Evolutionary conservation across 108 stramenopile genomes (phyloP), one percentile per base, ranked within the genome.

Genomic region (Pseudonitzschia multistriata): DNA sequence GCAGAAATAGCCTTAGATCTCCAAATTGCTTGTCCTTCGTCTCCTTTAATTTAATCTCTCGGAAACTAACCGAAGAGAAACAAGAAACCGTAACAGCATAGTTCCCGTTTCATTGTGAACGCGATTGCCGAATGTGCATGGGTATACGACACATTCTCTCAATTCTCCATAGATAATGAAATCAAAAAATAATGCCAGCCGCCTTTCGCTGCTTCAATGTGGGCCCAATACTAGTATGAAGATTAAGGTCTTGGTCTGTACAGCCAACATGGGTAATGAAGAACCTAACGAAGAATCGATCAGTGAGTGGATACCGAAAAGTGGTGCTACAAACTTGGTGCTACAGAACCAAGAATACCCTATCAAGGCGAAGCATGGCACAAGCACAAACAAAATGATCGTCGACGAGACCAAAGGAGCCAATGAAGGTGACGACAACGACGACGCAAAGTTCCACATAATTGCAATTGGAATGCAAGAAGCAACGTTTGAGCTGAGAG

Each of bases 391-490:
- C 30, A 5, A 24, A 45, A 42, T 24, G 47, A 36, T 60, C 47
- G 57, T 60, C 25, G 50, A 34, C 35, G 35, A 53, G n/a, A 21
- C 28, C 14, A 29, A 5, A 30, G 53, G 34, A 29, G 11, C 24
- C 17, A 30, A 29, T 30, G 7, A 5, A 10, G 57, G 25, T 24
- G 57, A 70, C 11, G 33, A 10, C 24, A 2, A 39, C 39, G 55
- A 4, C 7, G 31, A 7, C 7, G 56, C 72, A 8, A 65, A 73
- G 36, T 80, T 88, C 49, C 84, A 88, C 52, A 66, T 88, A 3
- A 73, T 88, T 31, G 87, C 81, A 21, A 62, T 88, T 48, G 87
- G 85, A 21, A 77, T 85, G 73, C 87, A 88, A 65, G 87, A 88
- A 74, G 79, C 83, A 7, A 80, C 81, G 1, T 80, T 78, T 61